Conservation (phyloP, 108 stramenopile genomes). For the Cyclostephanos tholiformis region DNA sequence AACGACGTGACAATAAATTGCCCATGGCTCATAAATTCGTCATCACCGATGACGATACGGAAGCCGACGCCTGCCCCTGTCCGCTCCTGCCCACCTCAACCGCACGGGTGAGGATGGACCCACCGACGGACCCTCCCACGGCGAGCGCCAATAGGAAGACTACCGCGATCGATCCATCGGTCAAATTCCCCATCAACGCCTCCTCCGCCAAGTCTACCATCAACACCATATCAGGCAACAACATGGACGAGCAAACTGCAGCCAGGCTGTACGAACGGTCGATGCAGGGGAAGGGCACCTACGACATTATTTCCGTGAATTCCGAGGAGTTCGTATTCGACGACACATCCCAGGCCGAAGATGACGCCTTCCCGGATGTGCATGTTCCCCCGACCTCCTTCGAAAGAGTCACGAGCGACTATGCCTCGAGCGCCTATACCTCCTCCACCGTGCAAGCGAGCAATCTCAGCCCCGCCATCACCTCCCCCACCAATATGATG, state of each 20-base stretch:
- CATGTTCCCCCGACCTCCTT: not conserved
- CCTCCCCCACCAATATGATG: not conserved
- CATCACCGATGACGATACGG: not conserved
- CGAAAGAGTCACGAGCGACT: not conserved
- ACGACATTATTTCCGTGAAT: not conserved
- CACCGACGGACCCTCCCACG: not conserved
- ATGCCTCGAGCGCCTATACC: not conserved
- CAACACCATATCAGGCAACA: not conserved
- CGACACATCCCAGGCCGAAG: not conserved
- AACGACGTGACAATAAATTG: not conserved
- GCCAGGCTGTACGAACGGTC: conserved; percentile 1
- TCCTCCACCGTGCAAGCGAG: not conserved
- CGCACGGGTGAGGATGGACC: not conserved
- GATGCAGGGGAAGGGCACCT: conserved; percentile 13
- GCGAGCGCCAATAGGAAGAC: not conserved
- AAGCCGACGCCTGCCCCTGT: not conserved
- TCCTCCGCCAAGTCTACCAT: not conserved
- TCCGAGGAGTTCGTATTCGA: not conserved
- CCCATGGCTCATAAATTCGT: not conserved
- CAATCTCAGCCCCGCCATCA: not conserved
- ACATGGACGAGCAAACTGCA: not conserved
- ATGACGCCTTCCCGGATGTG: conserved; percentile 6
- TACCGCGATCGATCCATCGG: too few species aligned
- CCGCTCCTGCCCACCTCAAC: not conserved
- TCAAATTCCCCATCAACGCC: not conserved